A percentile compares a stretch with the other conserved stretches of the same genome.
Evolutionary conservation across 2,329 filamentous ascomycete species (phyloP).

Genomic region (Ophiosphaerella narmari): DNA sequence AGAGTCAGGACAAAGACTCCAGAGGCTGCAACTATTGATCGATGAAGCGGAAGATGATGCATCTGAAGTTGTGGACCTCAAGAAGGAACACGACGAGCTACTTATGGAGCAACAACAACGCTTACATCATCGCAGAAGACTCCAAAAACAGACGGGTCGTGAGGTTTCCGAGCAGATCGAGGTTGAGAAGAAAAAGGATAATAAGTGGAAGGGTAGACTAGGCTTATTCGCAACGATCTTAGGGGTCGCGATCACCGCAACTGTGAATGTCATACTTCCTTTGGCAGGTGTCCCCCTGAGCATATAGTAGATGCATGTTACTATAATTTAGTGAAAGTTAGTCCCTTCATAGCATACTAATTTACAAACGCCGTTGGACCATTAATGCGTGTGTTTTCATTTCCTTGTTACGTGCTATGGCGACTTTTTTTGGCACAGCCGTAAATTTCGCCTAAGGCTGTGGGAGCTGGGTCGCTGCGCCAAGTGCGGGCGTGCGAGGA

Average conservation of each 20-base stretch:
- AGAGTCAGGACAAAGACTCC: background rate
- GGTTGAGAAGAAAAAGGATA: slow-evolving; percentile 1
- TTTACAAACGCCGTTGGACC: no score
- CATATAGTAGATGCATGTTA: no score
- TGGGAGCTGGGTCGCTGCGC: no score
- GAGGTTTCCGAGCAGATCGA: slow-evolving; percentile 4
- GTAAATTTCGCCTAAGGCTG: no score
- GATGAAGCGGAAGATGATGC: background rate
- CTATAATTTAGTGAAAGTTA: no score
- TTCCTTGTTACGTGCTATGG: no score
- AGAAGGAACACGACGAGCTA: background rate
- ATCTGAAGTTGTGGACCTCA: background rate
- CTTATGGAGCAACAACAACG: background rate
- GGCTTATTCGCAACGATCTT: slow-evolving; percentile 8
- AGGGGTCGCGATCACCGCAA: slow-evolving; percentile 6
- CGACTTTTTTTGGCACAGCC: no score
- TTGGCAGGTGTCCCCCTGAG: slow-evolving; percentile 6
- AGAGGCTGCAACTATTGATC: no score
- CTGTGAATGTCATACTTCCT: slow-evolving; percentile 11
- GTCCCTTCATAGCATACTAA: no score
- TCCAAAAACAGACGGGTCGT: slow-evolving; percentile 1
- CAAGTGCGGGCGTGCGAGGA: no score
- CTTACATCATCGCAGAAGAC: background rate
- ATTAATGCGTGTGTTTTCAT: no score
- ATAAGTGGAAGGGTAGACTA: slow-evolving; percentile 5